phyloP scores from a whole-genome alignment of 108 stramenopile genomes.

The Seminavis robusta region DNA sequence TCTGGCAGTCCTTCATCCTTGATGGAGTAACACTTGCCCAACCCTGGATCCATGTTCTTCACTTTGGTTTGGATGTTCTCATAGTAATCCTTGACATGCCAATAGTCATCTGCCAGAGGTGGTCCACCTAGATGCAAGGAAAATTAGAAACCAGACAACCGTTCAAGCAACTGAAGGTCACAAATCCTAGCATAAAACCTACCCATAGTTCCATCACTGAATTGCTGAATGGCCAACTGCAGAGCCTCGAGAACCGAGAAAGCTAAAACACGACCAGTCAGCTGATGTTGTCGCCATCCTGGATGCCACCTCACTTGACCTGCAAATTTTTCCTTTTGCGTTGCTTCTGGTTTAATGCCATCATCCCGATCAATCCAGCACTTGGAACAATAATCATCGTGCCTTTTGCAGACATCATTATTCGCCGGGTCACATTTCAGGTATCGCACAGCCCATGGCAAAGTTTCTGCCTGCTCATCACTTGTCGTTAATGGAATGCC shows the following conservation, averaged over 20 bases:
- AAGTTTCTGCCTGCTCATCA: constrained; percentile 38
- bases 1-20: constrained; percentile 30
- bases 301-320: constrained; percentile 59
- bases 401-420: constrained; percentile 37
- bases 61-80: constrained; percentile 55
- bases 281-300: constrained; percentile 74
- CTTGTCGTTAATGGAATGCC: constrained; percentile 47
- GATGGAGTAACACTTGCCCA: constrained; percentile 35
- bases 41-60: constrained; percentile 17
- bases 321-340: constrained; percentile 6
- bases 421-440: constrained; percentile 53
- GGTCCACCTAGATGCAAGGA: constrained; percentile 41
- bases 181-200: neutral
- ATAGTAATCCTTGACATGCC: constrained; percentile 66
- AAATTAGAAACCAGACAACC: neutral
- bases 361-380: constrained; percentile 73
- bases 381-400: constrained; percentile 42
- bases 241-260: constrained; percentile 52
- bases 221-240: constrained; percentile 56
- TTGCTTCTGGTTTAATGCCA: constrained; percentile 31
- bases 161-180: neutral
- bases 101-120: constrained; percentile 72
- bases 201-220: constrained; percentile 65
- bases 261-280: constrained; percentile 61
- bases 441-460: constrained; percentile 66